Evolutionary conservation across 2,329 filamentous ascomycete species (phyloP), one percentile per base, ranked within the genome.

Genomic region (Raffaelea albimanens): DNA sequence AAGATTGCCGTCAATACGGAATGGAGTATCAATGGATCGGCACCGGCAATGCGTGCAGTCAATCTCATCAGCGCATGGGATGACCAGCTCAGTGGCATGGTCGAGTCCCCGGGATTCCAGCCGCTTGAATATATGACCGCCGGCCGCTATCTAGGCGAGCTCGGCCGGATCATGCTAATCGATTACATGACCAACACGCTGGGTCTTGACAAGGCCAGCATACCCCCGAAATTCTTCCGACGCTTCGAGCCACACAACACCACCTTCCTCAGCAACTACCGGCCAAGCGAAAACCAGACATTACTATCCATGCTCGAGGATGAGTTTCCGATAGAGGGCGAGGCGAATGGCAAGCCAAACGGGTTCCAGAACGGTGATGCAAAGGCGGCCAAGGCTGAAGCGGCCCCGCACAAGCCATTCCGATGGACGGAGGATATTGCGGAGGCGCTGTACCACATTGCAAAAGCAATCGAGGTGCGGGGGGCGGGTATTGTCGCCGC

Each of bases 111-210:
- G 0, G 85, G 86, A 0, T 89, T 91, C 56, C 86, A 91, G 54
- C 85, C 86, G 0, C 76, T 91, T 19, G 87, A 93, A 60, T 91
- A 90, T 64, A 87, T 91, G 83, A 89, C 85, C 1, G 78, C 85
- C 3, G 85, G 85, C 2, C 73, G 85, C 38, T 90, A 90, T 59
- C 72, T 90, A 4, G 85, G 85, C 44, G 85, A 90, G 63, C 75
- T 90, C 11, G 82, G 83, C 21, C 79, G 85, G 22, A 69, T 89
- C 48, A 78, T 86, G 52, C 71, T 88, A 46, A 63, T 82, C 38
- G 82, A 87, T 58, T 82, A 85, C 57, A 63, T 84, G 57, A 72
- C 67, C 11, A 67, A 58, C 11, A 59, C 63, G 4, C 57, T 72
- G 7, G 60, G 61, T 1, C 55, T 77, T 14, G 48, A 65, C 3